Percentiles rank a stretch among this genome's conserved stretches.
Evolutionary conservation across 2,329 filamentous ascomycete genomes (phyloP).

Genomic region (Grosmannia clavigera): DNA sequence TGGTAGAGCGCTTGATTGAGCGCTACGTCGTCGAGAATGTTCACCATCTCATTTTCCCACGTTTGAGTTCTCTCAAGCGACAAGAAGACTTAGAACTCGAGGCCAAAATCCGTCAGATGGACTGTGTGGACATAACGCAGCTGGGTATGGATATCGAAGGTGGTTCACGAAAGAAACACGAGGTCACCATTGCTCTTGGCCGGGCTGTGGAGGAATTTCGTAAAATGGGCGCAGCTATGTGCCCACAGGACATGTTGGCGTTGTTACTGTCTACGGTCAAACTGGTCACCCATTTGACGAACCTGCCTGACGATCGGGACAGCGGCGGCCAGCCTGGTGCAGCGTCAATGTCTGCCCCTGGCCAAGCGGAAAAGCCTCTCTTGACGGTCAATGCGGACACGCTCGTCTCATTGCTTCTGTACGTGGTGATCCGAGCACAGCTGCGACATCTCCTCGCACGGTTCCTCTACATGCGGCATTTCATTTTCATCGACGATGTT

Average conservation of each 20-base stretch:
- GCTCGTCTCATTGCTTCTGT: conserved; percentile 76
- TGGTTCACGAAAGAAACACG: conserved; percentile 64
- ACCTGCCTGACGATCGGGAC: conserved; percentile 27
- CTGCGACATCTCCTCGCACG: conserved; percentile 79
- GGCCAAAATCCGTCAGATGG: conserved; percentile 83
- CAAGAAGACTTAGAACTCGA: conserved; percentile 81
- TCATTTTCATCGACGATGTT: conserved; percentile 95
- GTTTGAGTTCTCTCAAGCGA: conserved; percentile 63
- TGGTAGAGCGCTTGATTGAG: conserved; percentile 90
- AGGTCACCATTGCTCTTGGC: conserved; percentile 63
- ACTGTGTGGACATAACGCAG: conserved; percentile 86
- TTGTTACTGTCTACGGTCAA: conserved; percentile 72
- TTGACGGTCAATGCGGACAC: conserved; percentile 73
- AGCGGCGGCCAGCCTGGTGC: background rate
- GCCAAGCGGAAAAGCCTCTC: conserved; percentile 36
- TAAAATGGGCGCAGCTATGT: conserved; percentile 64
- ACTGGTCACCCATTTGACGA: conserved; percentile 58
- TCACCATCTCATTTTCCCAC: conserved; percentile 78
- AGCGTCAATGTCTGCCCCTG: background rate
- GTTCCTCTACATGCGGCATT: conserved; percentile 89
- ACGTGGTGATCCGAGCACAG: conserved; percentile 85
- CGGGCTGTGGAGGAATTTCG: conserved; percentile 81
- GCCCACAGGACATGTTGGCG: conserved; percentile 82
- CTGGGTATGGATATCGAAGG: conserved; percentile 79
- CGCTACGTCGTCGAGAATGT: conserved; percentile 89